Base-by-base conservation (phyloP, 2,329 filamentous ascomycete genomes). In the Myriosclerotinia curreyana region DNA sequence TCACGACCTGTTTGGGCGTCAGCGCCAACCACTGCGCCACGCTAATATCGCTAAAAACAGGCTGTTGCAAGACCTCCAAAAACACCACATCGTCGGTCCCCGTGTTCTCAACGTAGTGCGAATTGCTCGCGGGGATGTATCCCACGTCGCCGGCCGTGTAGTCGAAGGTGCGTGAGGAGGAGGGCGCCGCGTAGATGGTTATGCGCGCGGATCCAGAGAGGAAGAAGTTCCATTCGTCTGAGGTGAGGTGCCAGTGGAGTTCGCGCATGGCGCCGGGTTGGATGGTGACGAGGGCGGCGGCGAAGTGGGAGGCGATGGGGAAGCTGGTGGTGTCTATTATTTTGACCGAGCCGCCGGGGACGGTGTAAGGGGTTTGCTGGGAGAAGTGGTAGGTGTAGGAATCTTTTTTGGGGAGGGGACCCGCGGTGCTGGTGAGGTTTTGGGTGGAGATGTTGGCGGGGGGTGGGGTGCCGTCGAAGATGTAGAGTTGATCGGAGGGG, bases 191-290 rank as follows among this genome's bases (percentile, higher is more conserved):
- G 17, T 56, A 65, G 22, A 65, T 28, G 5, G 64, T 65, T 31
- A 65, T 65, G 31, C 64, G 59, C 2, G 64, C 64, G 31, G 60
- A 62, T 9, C 64, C 64, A 12, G 52, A 34, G 6, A 65, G 40
- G 42, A 65, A 65, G 50, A 51, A 65, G 17, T 61, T 62, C 58
- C 63, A 65, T 22, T 65, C 64, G 52, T 59, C 64, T 15, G 52
- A 59, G 12, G 60, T 63, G 36, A 82, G 81, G 75, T 87, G 84
- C 84, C 85, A 87, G 75, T 87, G 85, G 51, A 88, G 76, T 71
- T 87, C 85, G 28, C 85, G 80, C 82, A 87, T 83, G 1, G 84
- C 84, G n/a, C 85, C 85, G 0, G 85, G 84, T 69, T 85, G 77
- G 40, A 87, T 76, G 2, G 80, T 83, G 12, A 87, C 81, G 1